These are phyloP conservation scores for Sclerotinia sclerotiorum DNA, from an alignment of 2,329 filamentous ascomycete genomes.

Conservation along the genomic window DNA sequence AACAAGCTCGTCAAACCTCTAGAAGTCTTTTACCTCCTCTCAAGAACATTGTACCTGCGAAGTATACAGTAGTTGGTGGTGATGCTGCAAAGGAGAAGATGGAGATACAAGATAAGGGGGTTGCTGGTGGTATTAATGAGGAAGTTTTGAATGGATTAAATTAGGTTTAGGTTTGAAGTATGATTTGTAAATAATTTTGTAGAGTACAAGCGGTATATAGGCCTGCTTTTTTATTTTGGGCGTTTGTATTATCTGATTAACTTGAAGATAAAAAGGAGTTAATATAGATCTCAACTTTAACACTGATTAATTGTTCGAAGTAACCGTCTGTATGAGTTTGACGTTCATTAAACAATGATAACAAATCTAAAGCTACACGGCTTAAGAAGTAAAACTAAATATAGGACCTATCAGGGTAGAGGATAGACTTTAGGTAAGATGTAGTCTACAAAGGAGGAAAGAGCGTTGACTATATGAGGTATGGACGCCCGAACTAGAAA, in stretches of 20 bases:
- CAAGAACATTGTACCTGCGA: conserved; percentile 33
- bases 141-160: conserved; percentile 3
- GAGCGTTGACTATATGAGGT: too few relatives aligned
- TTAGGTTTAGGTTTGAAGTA: not conserved
- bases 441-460: too few relatives aligned
- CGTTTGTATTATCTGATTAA: not conserved
- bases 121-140: conserved; percentile 16
- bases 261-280: not conserved
- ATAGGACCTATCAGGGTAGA: too few relatives aligned
- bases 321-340: too few relatives aligned
- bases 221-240: not conserved
- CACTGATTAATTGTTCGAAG: not conserved
- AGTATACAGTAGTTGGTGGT: conserved; percentile 28
- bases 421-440: too few relatives aligned
- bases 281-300: not conserved
- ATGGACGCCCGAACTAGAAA: too few relatives aligned
- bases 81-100: conserved; percentile 27
- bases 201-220: not conserved
- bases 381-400: not conserved
- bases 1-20: conserved; percentile 61
- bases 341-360: too few relatives aligned
- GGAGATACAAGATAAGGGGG: conserved; percentile 25
- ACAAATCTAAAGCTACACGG: too few relatives aligned
- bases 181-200: conserved; percentile 11
- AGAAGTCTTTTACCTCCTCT: conserved; percentile 48